Evolutionary conservation across 352 stramenopile species (phyloP).

Genomic region (Phytopythium vexans): DNA sequence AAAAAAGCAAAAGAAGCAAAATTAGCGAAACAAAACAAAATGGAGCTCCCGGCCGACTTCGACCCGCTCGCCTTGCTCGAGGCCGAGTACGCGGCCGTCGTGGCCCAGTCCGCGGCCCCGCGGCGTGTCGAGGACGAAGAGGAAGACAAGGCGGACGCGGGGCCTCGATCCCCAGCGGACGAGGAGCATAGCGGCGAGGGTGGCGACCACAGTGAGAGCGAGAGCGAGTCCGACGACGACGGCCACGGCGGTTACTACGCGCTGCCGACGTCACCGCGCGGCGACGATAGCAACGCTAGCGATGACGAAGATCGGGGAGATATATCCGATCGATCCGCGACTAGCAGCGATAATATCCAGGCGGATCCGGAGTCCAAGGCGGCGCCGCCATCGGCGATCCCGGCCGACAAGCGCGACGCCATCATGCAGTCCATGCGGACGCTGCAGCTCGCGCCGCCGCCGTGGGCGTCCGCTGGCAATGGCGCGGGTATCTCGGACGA

Average conservation of each 20-base stretch:
- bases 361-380: slow-evolving; percentile 4
- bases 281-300: slow-evolving; percentile 14
- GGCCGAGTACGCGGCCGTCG: slow-evolving; percentile 56
- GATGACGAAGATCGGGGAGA: slow-evolving; percentile 17
- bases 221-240: slow-evolving; percentile 21
- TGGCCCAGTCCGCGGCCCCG: slow-evolving; percentile 31
- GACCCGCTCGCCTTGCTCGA: slow-evolving; percentile 57
- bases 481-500: slow-evolving; percentile 53
- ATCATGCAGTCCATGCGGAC: slow-evolving; percentile 63
- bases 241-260: slow-evolving; percentile 24
- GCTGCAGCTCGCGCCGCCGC: slow-evolving; percentile 39
- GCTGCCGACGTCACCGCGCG: slow-evolving; percentile 26
- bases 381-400: slow-evolving; percentile 8
- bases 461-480: slow-evolving; percentile 33
- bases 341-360: not conserved
- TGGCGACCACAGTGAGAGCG: slow-evolving; percentile 13
- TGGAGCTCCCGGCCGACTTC: slow-evolving; percentile 27
- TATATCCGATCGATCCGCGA: not conserved
- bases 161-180: not conserved
- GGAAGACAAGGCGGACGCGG: not conserved
- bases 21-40: slow-evolving; percentile 3
- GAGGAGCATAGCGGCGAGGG: slow-evolving; percentile 12
- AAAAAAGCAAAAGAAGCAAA: too few species aligned
- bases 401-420: slow-evolving; percentile 22
- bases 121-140: not conserved